Conservation (phyloP, 2,329 filamentous ascomycete genomes). For the Didymellaceae sp. region DNA sequence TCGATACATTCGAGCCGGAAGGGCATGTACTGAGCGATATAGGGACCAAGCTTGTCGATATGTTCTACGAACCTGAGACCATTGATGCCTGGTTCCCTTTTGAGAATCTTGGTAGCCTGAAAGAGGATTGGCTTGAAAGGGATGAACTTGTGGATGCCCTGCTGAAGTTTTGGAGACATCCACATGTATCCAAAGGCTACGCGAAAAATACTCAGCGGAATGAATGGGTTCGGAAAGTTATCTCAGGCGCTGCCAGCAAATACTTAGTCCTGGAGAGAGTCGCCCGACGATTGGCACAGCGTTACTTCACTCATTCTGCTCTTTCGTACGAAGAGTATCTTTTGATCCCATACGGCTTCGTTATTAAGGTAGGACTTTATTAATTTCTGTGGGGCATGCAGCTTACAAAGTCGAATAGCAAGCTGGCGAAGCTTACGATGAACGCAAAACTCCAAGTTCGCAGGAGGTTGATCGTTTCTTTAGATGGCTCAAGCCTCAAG, state of each 20-base stretch:
- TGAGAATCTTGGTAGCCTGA: neutral
- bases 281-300: neutral
- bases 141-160: slow-evolving; percentile 12
- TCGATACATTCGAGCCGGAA: slow-evolving; percentile 10
- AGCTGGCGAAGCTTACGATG: neutral
- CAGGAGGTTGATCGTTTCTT: neutral
- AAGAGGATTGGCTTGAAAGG: neutral
- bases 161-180: slow-evolving; percentile 11
- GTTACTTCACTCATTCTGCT: neutral
- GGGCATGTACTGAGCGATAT: slow-evolving; percentile 2
- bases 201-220: slow-evolving; percentile 8
- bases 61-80: neutral
- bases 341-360: neutral
- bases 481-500: neutral
- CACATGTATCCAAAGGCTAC: slow-evolving; percentile 19
- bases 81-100: slow-evolving; percentile 1
- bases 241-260: neutral
- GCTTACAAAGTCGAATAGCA: neutral
- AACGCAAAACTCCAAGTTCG: neutral
- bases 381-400: neutral
- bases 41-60: neutral
- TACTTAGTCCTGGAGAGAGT: neutral
- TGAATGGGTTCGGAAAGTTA: slow-evolving; percentile 6
- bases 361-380: neutral
- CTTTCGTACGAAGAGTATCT: neutral